phyloP scores from a whole-genome alignment of 139 green algal genomes.

The Micromonas pusilla region DNA sequence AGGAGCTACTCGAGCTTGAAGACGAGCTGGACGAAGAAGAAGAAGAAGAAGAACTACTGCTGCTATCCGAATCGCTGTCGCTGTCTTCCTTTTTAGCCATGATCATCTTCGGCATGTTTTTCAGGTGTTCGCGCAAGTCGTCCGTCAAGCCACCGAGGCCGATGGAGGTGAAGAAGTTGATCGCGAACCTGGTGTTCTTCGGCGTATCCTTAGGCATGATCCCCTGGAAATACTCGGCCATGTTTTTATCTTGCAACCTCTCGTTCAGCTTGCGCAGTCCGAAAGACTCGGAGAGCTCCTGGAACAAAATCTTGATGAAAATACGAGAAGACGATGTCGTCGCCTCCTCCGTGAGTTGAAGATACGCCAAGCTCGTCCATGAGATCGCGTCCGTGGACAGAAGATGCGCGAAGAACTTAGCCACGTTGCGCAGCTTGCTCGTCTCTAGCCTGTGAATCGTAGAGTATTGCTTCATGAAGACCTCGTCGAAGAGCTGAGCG shows the following conservation, averaged over 20 bases:
- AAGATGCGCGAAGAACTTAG: constrained; percentile 91
- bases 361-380: constrained; percentile 73
- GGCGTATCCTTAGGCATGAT: constrained; percentile 83
- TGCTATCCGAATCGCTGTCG: not conserved
- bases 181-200: constrained; percentile 93
- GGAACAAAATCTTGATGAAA: constrained; percentile 99
- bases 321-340: constrained; percentile 94
- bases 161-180: constrained; percentile 99
- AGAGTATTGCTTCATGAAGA: constrained; percentile 86
- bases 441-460: constrained; percentile 97
- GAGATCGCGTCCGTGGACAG: constrained; percentile 77
- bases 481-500: constrained; percentile 65
- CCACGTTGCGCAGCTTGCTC: constrained; percentile 98
- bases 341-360: constrained; percentile 93
- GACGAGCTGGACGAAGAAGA: constrained; percentile 4
- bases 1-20: not conserved
- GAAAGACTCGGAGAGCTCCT: constrained; percentile 87
- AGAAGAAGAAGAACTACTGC: constrained; percentile 1
- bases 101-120: constrained; percentile 44
- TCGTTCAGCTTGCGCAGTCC: constrained; percentile 79
- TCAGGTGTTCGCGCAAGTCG: constrained; percentile 72
- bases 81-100: not conserved
- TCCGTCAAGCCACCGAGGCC: constrained; percentile 94
- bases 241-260: constrained; percentile 67
- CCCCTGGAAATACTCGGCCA: constrained; percentile 55